A percentile compares a stretch with the other conserved stretches of the same genome.
phyloP scores from a whole-genome alignment of 2,329 filamentous ascomycete species.

The Calycina marina region DNA sequence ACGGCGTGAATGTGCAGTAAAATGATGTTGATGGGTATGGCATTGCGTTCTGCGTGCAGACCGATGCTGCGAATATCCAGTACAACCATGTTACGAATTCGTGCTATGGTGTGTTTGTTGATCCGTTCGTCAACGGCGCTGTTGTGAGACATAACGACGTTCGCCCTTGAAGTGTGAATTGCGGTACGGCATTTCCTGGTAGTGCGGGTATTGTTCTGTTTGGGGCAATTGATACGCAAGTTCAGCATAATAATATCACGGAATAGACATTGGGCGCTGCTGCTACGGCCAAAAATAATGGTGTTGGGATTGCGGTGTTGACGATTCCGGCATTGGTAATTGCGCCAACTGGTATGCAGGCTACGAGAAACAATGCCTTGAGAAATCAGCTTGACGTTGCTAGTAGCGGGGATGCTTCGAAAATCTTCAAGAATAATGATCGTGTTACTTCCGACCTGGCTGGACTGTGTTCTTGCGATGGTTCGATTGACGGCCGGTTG shows the following conservation, averaged over 20 bases:
- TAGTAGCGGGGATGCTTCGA: no score
- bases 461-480: no score
- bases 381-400: no score
- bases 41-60: constrained; percentile 25
- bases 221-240: constrained; percentile 18
- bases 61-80: constrained; percentile 19
- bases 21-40: constrained; percentile 22
- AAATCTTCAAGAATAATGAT: no score
- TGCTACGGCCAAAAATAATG: constrained; percentile 9
- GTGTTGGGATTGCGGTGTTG: constrained; percentile 1
- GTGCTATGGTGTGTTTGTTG: constrained; percentile 23
- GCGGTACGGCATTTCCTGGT: constrained; percentile 3
- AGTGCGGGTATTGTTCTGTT: constrained; percentile 18
- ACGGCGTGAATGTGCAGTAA: constrained; percentile 15
- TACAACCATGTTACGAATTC: constrained; percentile 22
- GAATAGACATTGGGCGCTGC: constrained; percentile 4
- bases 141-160: constrained; percentile 22
- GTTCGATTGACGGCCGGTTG: no score
- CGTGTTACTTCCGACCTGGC: no score
- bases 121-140: constrained; percentile 21
- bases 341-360: no score
- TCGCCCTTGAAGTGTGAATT: constrained; percentile 7
- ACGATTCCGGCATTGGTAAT: constrained; percentile 3
- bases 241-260: constrained; percentile 20
- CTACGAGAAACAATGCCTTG: no score